These are phyloP conservation scores for Carex pumila DNA, from an alignment of 176 grass and related monocot species.

Conservation along the genomic window DNA sequence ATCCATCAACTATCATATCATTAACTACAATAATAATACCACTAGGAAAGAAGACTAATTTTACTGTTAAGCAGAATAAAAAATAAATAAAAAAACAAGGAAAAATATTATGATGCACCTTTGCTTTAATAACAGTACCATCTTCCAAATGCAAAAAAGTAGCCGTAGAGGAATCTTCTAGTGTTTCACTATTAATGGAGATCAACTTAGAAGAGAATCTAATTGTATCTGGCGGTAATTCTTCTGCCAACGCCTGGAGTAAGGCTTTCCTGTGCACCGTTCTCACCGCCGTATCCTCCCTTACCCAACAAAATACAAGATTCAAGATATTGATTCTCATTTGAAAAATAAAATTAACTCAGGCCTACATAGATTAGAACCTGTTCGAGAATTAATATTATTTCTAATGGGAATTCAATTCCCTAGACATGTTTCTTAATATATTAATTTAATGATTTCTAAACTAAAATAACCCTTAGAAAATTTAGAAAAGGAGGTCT, in stretches of 20 bases:
- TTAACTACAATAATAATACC: neutral
- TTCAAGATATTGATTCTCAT: neutral
- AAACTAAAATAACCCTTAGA: no score
- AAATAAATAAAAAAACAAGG: no score
- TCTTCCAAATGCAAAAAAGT: slow-evolving; percentile 41
- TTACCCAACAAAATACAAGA: neutral
- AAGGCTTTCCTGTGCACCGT: slow-evolving; percentile 37
- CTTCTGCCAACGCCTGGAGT: slow-evolving; percentile 47
- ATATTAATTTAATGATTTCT: no score
- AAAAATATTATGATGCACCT: slow-evolving; percentile 15
- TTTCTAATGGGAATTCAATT: no score
- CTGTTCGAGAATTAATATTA: no score
- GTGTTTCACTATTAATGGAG: slow-evolving; percentile 26
- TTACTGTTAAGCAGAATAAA: neutral
- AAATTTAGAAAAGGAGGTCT: no score
- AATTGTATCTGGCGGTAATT: slow-evolving; percentile 50
- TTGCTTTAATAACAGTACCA: slow-evolving; percentile 48
- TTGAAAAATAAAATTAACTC: no score
- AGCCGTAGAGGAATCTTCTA: slow-evolving; percentile 8
- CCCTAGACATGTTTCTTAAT: no score
- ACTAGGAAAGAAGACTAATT: neutral
- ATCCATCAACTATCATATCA: neutral
- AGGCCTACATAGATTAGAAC: no score
- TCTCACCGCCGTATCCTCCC: slow-evolving; percentile 9
- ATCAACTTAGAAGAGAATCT: slow-evolving; percentile 50